Conservation (phyloP, 768 basidiomycete genomes). For the Boletus subparvulus region DNA sequence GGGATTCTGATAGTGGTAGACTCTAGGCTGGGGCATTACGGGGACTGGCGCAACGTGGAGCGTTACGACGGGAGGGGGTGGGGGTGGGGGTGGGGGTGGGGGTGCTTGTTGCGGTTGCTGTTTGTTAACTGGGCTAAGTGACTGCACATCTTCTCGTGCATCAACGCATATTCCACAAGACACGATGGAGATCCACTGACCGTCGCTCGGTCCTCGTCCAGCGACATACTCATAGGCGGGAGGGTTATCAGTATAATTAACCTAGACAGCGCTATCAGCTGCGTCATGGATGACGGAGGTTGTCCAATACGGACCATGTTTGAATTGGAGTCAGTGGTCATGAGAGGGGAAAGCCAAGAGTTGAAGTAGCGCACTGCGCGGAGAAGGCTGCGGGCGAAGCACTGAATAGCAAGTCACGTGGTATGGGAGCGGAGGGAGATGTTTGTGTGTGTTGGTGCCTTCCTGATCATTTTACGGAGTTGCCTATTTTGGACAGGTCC, state of each 20-base stretch:
- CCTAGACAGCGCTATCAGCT: slow-evolving; percentile 10
- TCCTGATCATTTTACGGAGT: slow-evolving; percentile 9
- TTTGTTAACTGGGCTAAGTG: slow-evolving; percentile 9
- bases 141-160: slow-evolving; percentile 8
- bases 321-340: slow-evolving; percentile 26
- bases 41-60: slow-evolving; percentile 33
- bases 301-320: slow-evolving; percentile 24
- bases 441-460: slow-evolving; percentile 15
- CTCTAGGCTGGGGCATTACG: slow-evolving; percentile 42
- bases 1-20: slow-evolving; percentile 72
- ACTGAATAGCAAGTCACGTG: slow-evolving; percentile 21
- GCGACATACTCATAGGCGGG: slow-evolving; percentile 49
- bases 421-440: neutral
- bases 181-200: slow-evolving; percentile 23
- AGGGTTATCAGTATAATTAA: slow-evolving; percentile 37
- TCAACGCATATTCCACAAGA: neutral
- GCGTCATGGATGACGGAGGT: neutral
- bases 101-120: slow-evolving; percentile 8
- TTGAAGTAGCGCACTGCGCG: slow-evolving; percentile 12
- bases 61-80: slow-evolving; percentile 15
- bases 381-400: slow-evolving; percentile 10
- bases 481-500: slow-evolving; percentile 8
- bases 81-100: slow-evolving; percentile 1
- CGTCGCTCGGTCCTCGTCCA: slow-evolving; percentile 23
- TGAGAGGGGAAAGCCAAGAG: slow-evolving; percentile 4